Evolutionary conservation across 768 basidiomycete species (phyloP).

Genomic region (Sporobolomyces phaffii): DNA sequence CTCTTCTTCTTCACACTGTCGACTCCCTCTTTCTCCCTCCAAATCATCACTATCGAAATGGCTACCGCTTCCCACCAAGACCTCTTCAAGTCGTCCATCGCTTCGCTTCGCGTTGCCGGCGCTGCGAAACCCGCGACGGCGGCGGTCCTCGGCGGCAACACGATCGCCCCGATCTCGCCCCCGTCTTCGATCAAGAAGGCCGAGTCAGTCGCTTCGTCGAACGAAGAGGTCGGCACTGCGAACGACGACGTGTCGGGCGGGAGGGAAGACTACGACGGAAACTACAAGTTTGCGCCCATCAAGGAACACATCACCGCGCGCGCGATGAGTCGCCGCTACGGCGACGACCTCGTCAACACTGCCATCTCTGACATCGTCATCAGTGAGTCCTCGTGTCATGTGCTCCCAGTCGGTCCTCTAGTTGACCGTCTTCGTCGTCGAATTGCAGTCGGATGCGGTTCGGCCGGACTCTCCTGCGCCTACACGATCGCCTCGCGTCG

Average conservation of each 20-base stretch:
- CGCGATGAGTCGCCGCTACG: conserved; percentile 75
- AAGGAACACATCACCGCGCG: conserved; percentile 69
- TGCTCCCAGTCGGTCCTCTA: background rate
- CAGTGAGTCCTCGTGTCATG: conserved; percentile 9
- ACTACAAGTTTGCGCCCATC: conserved; percentile 65
- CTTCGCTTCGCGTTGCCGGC: conserved; percentile 27
- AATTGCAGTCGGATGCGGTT: conserved; percentile 58
- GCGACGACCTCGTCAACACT: conserved; percentile 65
- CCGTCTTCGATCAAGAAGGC: conserved; percentile 20
- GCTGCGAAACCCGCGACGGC: background rate
- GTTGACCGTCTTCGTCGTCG: no score
- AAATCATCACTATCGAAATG: background rate
- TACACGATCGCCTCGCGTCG: conserved; percentile 63
- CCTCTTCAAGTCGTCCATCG: conserved; percentile 34
- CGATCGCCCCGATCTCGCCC: conserved; percentile 21
- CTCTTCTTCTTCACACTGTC: background rate
- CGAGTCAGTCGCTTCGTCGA: conserved; percentile 9
- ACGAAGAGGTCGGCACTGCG: background rate
- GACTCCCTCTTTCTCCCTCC: background rate
- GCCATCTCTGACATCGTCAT: conserved; percentile 72
- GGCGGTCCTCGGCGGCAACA: background rate
- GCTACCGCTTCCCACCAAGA: conserved; percentile 11
- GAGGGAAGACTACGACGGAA: conserved; percentile 54
- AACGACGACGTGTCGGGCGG: conserved; percentile 4
- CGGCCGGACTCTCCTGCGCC: conserved; percentile 63